A percentile compares a stretch with the other conserved stretches of the same genome.
phyloP scores from a whole-genome alignment of 1,284 basidiomycete species.

The Pseudozyma sp. region DNA sequence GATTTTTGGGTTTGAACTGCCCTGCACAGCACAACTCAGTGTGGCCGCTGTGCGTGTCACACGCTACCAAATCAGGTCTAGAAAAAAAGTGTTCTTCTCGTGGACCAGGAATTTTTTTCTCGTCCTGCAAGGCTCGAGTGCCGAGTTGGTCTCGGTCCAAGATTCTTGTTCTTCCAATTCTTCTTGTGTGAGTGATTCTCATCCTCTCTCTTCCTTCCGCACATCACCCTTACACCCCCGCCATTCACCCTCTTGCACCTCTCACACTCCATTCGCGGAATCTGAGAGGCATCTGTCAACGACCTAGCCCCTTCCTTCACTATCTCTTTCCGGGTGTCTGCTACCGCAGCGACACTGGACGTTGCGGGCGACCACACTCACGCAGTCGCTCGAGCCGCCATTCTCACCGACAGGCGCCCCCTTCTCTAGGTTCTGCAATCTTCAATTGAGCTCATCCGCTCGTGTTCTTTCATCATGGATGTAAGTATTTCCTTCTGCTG shows the following conservation, averaged over 20 bases:
- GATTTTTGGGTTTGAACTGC: no score
- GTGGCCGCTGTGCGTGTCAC: neutral
- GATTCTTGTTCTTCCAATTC: conserved; percentile 1
- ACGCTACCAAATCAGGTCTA: conserved; percentile 1
- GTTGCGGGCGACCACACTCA: conserved; percentile 4
- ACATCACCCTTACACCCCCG: neutral
- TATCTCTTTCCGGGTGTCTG: conserved; percentile 7
- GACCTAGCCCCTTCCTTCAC: conserved; percentile 2
- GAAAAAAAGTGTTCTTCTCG: conserved; percentile 31
- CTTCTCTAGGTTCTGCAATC: neutral
- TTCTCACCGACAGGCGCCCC: neutral
- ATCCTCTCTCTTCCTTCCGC: conserved; percentile 3
- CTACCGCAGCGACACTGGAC: conserved; percentile 12
- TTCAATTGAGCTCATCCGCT: neutral
- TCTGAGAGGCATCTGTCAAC: conserved; percentile 7
- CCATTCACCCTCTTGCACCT: conserved; percentile 10
- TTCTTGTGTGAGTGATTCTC: conserved; percentile 6
- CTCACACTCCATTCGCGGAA: conserved; percentile 35
- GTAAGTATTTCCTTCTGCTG: conserved; percentile 13
- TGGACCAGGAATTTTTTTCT: conserved; percentile 5
- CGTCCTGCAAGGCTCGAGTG: conserved; percentile 1
- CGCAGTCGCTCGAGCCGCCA: conserved; percentile 14
- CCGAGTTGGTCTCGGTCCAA: conserved; percentile 3
- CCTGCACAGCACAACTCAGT: no score
- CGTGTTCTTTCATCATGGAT: conserved; percentile 14